A percentile compares a stretch with the other conserved stretches of the same genome.
These are phyloP conservation scores for Scolecobasidium constrictum DNA, from an alignment of 2,329 filamentous ascomycete species.

Conservation along the genomic window DNA sequence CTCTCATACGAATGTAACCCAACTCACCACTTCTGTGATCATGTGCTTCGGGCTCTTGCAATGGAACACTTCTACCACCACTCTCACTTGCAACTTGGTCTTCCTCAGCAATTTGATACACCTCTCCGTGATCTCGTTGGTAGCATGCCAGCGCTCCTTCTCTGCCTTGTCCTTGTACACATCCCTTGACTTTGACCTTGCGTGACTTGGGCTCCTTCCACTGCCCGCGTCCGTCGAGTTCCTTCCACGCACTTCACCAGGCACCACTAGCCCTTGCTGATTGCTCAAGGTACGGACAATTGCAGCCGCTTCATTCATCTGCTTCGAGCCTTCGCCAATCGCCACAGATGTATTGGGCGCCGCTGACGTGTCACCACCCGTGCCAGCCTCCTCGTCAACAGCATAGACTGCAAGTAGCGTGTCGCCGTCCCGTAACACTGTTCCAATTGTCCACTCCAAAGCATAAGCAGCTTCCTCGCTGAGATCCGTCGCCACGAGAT, in stretches of 20 bases:
- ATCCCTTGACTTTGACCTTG: constrained; percentile 11
- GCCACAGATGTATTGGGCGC: constrained; percentile 32
- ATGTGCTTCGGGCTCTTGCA: constrained; percentile 96
- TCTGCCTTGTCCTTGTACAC: constrained; percentile 43
- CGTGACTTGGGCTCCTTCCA: background rate
- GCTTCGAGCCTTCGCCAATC: constrained; percentile 61
- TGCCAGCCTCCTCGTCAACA: constrained; percentile 66
- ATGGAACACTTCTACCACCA: constrained; percentile 92
- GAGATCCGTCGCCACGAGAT: constrained; percentile 89
- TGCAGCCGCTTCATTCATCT: constrained; percentile 64
- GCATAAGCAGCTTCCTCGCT: constrained; percentile 93
- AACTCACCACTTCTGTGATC: constrained; percentile 77
- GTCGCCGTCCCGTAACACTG: constrained; percentile 85
- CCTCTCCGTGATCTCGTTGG: constrained; percentile 73
- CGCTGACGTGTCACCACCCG: constrained; percentile 35
- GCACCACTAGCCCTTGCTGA: constrained; percentile 16
- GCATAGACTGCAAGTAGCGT: constrained; percentile 90
- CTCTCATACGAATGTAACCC: too few relatives aligned
- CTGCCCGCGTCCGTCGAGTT: constrained; percentile 15
- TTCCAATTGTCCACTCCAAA: constrained; percentile 94
- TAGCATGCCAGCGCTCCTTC: constrained; percentile 67
- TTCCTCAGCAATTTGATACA: constrained; percentile 81
- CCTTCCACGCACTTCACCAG: constrained; percentile 16
- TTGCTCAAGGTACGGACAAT: constrained; percentile 55
- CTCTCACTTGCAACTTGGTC: constrained; percentile 82